Evolutionary conservation across 169 alveolate genomes (phyloP).

Genomic region (Plasmodium knowlesi): DNA sequence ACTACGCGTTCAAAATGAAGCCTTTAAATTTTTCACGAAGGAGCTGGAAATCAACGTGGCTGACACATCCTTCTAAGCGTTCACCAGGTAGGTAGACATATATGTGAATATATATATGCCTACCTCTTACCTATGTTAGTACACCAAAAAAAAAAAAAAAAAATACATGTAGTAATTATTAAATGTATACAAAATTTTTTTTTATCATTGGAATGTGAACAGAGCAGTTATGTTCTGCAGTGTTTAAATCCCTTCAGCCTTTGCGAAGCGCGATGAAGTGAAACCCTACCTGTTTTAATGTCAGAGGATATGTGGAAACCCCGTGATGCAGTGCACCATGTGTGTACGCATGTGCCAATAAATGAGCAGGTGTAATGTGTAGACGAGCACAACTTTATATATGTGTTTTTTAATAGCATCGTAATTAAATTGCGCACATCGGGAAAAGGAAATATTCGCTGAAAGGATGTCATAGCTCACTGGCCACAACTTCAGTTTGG

Average conservation of each 20-base stretch:
- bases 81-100: neutral
- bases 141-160: neutral
- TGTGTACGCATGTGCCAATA: neutral
- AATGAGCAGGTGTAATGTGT: neutral
- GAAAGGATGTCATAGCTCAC: neutral
- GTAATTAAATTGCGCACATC: neutral
- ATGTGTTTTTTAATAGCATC: neutral
- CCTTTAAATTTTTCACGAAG: neutral
- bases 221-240: neutral
- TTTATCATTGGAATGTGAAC: neutral
- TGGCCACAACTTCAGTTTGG: neutral
- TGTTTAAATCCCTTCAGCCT: neutral
- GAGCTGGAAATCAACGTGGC: neutral
- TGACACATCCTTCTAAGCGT: neutral
- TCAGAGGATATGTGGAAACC: neutral
- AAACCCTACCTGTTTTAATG: neutral
- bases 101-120: neutral
- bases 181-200: neutral
- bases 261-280: neutral
- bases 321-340: neutral
- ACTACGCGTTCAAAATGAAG: neutral
- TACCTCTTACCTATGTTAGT: neutral
- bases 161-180: neutral
- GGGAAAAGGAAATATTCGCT: neutral
- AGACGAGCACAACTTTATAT: neutral